phyloP scores from a whole-genome alignment of 441 rosid genomes.

The Raphanus hybrid region DNA sequence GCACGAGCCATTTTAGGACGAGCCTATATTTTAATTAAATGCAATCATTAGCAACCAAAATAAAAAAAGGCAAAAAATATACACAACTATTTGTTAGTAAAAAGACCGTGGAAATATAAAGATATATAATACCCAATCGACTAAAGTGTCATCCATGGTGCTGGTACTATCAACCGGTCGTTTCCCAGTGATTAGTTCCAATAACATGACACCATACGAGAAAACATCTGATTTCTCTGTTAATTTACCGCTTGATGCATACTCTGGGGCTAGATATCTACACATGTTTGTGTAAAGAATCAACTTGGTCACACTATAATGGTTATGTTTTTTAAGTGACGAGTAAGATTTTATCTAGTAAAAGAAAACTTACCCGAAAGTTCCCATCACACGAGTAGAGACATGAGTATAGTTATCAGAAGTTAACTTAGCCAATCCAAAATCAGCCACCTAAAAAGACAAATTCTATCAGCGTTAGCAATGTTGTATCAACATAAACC shows the following conservation, averaged over 20 bases:
- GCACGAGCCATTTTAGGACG: constrained; percentile 59
- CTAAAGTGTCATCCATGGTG: constrained; percentile 86
- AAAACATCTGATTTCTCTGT: constrained; percentile 92
- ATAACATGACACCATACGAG: constrained; percentile 89
- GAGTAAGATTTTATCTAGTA: too few relatives aligned
- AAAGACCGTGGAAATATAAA: not conserved
- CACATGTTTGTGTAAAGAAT: not conserved
- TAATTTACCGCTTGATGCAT: constrained; percentile 91
- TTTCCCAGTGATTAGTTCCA: constrained; percentile 82
- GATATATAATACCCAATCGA: constrained; percentile 69
- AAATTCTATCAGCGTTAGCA: constrained; percentile 5
- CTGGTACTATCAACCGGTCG: constrained; percentile 65
- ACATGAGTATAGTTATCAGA: too few relatives aligned
- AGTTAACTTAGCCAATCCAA: too few relatives aligned
- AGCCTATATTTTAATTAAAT: constrained; percentile 51
- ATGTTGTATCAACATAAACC: constrained; percentile 1
- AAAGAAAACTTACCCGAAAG: too few relatives aligned
- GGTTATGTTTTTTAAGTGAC: too few relatives aligned
- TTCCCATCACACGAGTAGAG: too few relatives aligned
- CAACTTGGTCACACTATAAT: too few relatives aligned
- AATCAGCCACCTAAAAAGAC: constrained; percentile 1
- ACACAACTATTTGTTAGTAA: not conserved
- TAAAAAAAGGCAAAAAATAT: not conserved
- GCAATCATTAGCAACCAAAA: not conserved
- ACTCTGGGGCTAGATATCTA: constrained; percentile 93